These are phyloP conservation scores for Suillus tomentosus DNA, from an alignment of 768 basidiomycete species.

Conservation along the genomic window DNA sequence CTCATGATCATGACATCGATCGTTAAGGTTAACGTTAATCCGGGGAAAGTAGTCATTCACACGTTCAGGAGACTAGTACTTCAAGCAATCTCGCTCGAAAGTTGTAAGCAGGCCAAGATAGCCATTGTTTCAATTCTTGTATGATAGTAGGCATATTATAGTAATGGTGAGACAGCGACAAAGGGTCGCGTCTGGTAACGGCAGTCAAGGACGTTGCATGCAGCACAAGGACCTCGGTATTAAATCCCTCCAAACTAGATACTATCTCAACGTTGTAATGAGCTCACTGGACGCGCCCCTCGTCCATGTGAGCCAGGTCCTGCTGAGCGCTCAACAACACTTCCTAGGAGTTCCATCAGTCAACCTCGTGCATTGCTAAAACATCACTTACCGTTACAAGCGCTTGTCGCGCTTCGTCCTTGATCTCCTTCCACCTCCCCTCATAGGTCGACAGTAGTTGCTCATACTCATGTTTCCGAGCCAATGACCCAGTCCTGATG, in stretches of 20 bases:
- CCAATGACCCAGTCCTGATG: slow-evolving; percentile 53
- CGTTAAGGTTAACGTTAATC: background rate
- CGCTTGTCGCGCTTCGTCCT: slow-evolving; percentile 63
- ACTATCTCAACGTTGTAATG: background rate
- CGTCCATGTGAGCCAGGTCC: slow-evolving; percentile 5
- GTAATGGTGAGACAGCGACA: background rate
- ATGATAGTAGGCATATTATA: background rate
- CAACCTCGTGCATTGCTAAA: background rate
- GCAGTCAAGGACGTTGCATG: background rate
- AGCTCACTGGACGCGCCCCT: slow-evolving; percentile 2
- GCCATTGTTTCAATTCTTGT: background rate
- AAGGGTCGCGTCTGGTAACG: background rate
- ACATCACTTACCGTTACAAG: slow-evolving; percentile 49
- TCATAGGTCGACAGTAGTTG: slow-evolving; percentile 59
- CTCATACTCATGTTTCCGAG: slow-evolving; percentile 56
- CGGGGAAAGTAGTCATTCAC: background rate
- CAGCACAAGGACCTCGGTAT: background rate
- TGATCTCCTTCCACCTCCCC: slow-evolving; percentile 70
- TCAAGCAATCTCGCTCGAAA: background rate
- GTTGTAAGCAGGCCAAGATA: background rate
- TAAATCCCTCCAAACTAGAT: background rate
- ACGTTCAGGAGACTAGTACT: background rate
- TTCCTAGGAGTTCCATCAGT: slow-evolving; percentile 3
- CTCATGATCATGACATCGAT: background rate
- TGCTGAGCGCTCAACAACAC: slow-evolving; percentile 5